Evolutionary conservation across 2,329 filamentous ascomycete genomes (phyloP).

Genomic region (Pestalotiopsis sp.): DNA sequence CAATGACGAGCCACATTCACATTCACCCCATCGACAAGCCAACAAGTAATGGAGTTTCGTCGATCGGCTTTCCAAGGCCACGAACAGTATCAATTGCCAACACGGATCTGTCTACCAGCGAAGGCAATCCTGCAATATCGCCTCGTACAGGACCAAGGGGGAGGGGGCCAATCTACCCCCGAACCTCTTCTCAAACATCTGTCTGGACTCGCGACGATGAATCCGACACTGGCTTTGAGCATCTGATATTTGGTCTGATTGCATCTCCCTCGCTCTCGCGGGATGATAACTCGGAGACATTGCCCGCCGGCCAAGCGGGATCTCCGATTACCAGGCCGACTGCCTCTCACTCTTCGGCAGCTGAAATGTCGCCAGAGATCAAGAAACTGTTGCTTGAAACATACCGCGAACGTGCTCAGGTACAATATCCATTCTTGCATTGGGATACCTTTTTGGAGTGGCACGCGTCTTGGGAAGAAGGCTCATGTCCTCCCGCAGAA

Average conservation of each 20-base stretch:
- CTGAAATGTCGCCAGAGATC: neutral
- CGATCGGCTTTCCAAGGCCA: neutral
- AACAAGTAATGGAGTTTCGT: neutral
- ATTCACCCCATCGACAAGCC: neutral
- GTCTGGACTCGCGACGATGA: neutral
- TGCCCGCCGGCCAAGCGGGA: neutral
- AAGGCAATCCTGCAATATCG: neutral
- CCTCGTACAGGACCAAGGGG: neutral
- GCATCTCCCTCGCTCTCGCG: neutral
- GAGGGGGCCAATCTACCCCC: neutral
- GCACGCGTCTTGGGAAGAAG: neutral
- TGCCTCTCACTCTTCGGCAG: neutral
- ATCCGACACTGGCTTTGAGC: conserved; percentile 1
- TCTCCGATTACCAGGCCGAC: neutral
- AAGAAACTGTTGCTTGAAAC: conserved; percentile 1
- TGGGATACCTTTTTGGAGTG: conserved; percentile 5
- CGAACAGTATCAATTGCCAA: neutral
- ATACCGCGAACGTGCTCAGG: conserved; percentile 11
- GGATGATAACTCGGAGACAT: neutral
- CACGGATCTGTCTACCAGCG: neutral
- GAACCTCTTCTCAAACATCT: neutral
- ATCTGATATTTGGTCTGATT: conserved; percentile 2
- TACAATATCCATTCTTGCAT: conserved; percentile 9
- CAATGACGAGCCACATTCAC: neutral
- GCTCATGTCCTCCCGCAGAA: neutral